Evolutionary conservation across 1,284 basidiomycete species (phyloP), one percentile per base, ranked within the genome.

Genomic region (Anthracocystis walkeri): DNA sequence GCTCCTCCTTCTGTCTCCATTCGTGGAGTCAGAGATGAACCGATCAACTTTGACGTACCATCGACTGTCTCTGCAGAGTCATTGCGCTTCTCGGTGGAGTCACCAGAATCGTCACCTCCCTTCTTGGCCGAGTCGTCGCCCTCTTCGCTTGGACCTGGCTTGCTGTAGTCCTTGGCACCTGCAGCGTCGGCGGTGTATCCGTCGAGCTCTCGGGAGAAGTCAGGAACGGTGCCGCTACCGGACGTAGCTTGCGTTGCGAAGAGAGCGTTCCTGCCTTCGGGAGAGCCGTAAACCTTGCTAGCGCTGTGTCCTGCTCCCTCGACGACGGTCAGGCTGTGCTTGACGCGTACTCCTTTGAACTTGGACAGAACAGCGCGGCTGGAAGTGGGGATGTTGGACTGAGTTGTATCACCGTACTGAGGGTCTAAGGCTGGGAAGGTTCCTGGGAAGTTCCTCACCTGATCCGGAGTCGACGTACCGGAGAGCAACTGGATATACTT

Each of bases 401-500:
- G 68, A n/a, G 0, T 49, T 1, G 55, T 72, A 3, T 31, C 14
- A 6, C 42, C 53, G 25, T 61, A 55, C 33, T 56, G 54, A 18
- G 61, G 48, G 14, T 77, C 63, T 4, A 81, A 46, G 5, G 57
- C 46, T 1, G 73, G 66, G 62, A 82, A 82, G 23, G 58, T 58
- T 11, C 80, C 80, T 0, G 79, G 79, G 23, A 77, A 80, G 18
- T 55, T 51, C 1, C 29, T 44, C 6, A 72, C 44, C 20, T 51
- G 25, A 12, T 56, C 40, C 3, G 54, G 44, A 8, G 59, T 33
- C 11, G 46, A 21, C 7, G 31, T 57, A 11, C 71, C 69, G 2
- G 66, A 62, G 20, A 82, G 58, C 8, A 78, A 55, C 38, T 82
- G 65, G 48, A 82, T 62, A 54, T 82, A 82, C 52, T 81, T 80